phyloP scores from a whole-genome alignment of 306 rosid species.

The Lotus japonicus region DNA sequence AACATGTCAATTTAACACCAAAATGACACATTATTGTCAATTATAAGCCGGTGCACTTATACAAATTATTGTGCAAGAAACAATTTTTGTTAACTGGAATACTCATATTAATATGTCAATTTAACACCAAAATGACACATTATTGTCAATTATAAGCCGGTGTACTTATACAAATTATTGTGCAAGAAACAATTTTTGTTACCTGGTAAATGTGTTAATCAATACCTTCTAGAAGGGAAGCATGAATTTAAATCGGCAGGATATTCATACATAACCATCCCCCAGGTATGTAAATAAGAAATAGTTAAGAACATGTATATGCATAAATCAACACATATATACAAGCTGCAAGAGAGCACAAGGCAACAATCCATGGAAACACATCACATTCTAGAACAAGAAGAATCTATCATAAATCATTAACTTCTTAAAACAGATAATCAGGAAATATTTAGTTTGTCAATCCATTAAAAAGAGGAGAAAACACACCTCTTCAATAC shows the following conservation, averaged over 20 bases:
- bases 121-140: background rate
- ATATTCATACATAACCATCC: background rate
- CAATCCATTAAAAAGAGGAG: background rate
- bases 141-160: background rate
- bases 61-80: background rate
- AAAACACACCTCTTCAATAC: slow-evolving; percentile 45
- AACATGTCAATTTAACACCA: background rate
- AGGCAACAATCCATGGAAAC: background rate
- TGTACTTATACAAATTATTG: background rate
- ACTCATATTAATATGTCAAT: background rate
- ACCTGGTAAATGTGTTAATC: background rate
- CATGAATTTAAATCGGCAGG: background rate
- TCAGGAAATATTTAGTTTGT: background rate
- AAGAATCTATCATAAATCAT: background rate
- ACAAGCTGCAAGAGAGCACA: background rate
- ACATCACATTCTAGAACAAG: background rate
- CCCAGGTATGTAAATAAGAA: background rate
- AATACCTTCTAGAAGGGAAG: background rate
- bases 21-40: background rate
- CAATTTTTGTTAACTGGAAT: background rate
- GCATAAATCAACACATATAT: background rate
- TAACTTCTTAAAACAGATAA: background rate
- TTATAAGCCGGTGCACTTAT: background rate
- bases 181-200: background rate
- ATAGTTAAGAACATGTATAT: background rate